Evolutionary conservation across 305 asterid species (phyloP).

Genomic region (Ruellia speciosa): DNA sequence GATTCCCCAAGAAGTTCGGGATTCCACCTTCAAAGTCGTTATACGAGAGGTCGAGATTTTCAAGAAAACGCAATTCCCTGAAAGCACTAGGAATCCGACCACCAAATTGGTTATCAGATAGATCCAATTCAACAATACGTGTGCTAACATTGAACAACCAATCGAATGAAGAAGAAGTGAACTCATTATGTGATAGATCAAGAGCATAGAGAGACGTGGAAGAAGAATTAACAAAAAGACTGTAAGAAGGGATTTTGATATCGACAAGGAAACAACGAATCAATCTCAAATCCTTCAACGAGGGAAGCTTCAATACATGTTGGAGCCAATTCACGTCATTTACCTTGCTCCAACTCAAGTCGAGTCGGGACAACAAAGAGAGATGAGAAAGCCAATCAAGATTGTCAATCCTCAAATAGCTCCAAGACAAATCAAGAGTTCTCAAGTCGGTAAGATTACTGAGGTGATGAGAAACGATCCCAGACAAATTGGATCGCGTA

Average conservation of each 20-base stretch:
- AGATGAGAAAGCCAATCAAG: conserved; percentile 28
- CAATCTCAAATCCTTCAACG: conserved; percentile 17
- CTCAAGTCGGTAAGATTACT: conserved; percentile 4
- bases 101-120: conserved; percentile 2
- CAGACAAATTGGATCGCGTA: neutral
- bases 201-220: conserved; percentile 17
- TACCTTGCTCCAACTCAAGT: conserved; percentile 6
- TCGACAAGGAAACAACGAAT: neutral
- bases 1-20: neutral
- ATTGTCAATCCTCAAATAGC: neutral
- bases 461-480: neutral
- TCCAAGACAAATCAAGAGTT: conserved; percentile 19
- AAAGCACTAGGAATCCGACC: conserved; percentile 8
- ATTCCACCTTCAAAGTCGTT: neutral
- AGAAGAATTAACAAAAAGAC: conserved; percentile 11
- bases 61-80: conserved; percentile 5
- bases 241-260: neutral
- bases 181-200: neutral
- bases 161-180: conserved; percentile 8
- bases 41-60: neutral
- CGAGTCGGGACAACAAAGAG: conserved; percentile 19
- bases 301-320: conserved; percentile 17
- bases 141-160: conserved; percentile 19
- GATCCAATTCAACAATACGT: conserved; percentile 11
- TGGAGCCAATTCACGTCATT: conserved; percentile 17